These are phyloP conservation scores for Nakazawaea populi DNA, from an alignment of 805 yeast genomes.

Conservation along the genomic window DNA sequence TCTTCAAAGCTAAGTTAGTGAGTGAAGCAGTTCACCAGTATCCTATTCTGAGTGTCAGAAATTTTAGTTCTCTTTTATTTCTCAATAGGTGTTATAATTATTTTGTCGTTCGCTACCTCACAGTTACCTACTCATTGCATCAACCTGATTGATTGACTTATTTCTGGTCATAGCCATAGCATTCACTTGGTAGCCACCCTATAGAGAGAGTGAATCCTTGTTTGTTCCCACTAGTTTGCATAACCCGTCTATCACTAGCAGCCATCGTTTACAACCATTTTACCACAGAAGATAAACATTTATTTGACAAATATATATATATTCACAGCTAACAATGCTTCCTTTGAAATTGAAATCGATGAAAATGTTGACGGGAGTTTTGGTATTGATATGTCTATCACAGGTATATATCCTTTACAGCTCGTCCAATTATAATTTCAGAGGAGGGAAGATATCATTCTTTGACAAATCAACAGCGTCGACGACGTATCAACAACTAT, in stretches of 20 bases:
- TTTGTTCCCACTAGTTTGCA: too few species aligned
- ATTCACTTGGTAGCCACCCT: too few species aligned
- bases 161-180: too few species aligned
- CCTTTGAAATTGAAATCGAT: slow-evolving; percentile 3
- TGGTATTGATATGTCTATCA: slow-evolving; percentile 4
- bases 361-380: slow-evolving; percentile 1
- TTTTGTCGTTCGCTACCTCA: background rate
- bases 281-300: too few species aligned
- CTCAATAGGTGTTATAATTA: background rate
- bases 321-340: background rate
- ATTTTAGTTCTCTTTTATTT: background rate
- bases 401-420: slow-evolving; percentile 4
- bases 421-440: background rate
- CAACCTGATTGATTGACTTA: too few species aligned
- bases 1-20: too few species aligned
- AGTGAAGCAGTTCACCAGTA: too few species aligned
- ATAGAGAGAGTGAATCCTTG: too few species aligned
- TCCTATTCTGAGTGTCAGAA: background rate
- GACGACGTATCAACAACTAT: slow-evolving; percentile 9
- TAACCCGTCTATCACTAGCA: too few species aligned
- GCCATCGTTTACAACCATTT: too few species aligned
- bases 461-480: slow-evolving; percentile 10
- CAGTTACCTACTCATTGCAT: background rate
- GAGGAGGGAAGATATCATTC: background rate
- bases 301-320: too few species aligned